Conservation (phyloP, 495 filamentous ascomycete genomes). For the Aspergillus panamensis region DNA sequence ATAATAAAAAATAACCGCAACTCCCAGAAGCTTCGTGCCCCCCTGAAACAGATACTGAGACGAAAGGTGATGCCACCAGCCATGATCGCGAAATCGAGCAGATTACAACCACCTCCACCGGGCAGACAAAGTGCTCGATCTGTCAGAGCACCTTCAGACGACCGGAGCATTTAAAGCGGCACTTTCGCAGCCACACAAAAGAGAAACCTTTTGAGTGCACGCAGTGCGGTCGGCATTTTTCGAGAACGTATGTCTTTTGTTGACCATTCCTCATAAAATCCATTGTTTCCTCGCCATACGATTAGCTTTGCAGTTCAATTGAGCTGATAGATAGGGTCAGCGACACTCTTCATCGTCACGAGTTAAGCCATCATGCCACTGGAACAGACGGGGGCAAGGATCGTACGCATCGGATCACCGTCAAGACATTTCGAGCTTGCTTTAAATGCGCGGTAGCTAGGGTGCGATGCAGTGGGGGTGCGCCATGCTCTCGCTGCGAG, state of each 20-base stretch:
- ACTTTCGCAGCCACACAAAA: conserved; percentile 67
- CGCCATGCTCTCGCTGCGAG: conserved; percentile 52
- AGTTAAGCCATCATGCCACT: conserved; percentile 47
- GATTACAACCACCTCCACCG: conserved; percentile 10
- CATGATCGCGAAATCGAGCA: conserved; percentile 25
- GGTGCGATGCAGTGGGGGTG: conserved; percentile 54
- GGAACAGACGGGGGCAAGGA: conserved; percentile 38
- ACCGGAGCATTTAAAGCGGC: conserved; percentile 68
- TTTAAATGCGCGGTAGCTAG: conserved; percentile 52
- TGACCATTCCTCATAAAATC: not conserved
- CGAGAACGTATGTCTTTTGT: conserved; percentile 48
- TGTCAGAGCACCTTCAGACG: conserved; percentile 60
- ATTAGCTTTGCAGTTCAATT: not conserved
- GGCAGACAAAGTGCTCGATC: conserved; percentile 43
- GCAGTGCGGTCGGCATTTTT: conserved; percentile 65
- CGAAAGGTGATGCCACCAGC: conserved; percentile 17
- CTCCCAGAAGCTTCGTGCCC: conserved; percentile 17
- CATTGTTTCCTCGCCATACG: not conserved
- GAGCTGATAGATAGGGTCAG: conserved; percentile 21
- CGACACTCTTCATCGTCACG: conserved; percentile 57
- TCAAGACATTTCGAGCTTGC: conserved; percentile 53
- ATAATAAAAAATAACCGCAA: not conserved
- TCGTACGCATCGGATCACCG: conserved; percentile 39
- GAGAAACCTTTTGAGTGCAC: conserved; percentile 67
- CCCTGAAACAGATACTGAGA: conserved; percentile 16